A percentile compares a stretch with the other conserved stretches of the same genome.
Evolutionary conservation across 2,329 filamentous ascomycete species (phyloP).

Genomic region (Chrysosporium keratinophilum): DNA sequence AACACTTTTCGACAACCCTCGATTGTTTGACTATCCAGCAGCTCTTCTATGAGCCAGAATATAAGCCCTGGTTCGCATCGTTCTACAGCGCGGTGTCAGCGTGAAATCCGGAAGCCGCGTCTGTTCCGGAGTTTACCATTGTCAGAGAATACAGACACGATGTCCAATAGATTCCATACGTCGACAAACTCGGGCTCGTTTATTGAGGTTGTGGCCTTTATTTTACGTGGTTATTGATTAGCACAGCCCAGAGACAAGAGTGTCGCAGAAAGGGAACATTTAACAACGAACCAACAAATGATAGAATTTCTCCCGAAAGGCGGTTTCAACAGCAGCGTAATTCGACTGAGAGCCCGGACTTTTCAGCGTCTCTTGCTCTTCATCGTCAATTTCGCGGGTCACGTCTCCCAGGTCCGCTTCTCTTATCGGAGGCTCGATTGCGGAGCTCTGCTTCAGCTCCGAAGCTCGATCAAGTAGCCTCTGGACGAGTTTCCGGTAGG

Average conservation of each 20-base stretch:
- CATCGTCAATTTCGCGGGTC: slow-evolving; percentile 36
- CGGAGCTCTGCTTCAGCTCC: slow-evolving; percentile 46
- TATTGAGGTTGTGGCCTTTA: slow-evolving; percentile 62
- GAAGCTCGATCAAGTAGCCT: slow-evolving; percentile 51
- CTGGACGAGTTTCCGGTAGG: slow-evolving; percentile 46
- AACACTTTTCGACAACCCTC: slow-evolving; percentile 84
- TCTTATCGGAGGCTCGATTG: slow-evolving; percentile 64
- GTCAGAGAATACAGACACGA: slow-evolving; percentile 80
- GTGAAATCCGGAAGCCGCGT: neutral
- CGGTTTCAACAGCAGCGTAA: slow-evolving; percentile 69
- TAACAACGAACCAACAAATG: slow-evolving; percentile 56
- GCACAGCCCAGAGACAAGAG: neutral
- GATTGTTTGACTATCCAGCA: slow-evolving; percentile 92
- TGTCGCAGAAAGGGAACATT: neutral
- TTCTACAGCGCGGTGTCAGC: slow-evolving; percentile 12
- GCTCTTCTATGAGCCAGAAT: slow-evolving; percentile 85
- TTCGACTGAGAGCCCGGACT: slow-evolving; percentile 44
- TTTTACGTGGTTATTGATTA: slow-evolving; percentile 2
- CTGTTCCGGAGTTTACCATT: slow-evolving; percentile 48
- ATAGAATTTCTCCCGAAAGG: slow-evolving; percentile 71
- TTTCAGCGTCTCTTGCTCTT: slow-evolving; percentile 18
- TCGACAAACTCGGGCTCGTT: slow-evolving; percentile 66
- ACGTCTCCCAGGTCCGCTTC: slow-evolving; percentile 49
- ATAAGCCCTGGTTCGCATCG: slow-evolving; percentile 64
- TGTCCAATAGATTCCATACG: slow-evolving; percentile 89